Evolutionary conservation across 148 eudicot species (phyloP), one percentile per base, ranked within the genome.

Genomic region (Agrostemma githago): DNA sequence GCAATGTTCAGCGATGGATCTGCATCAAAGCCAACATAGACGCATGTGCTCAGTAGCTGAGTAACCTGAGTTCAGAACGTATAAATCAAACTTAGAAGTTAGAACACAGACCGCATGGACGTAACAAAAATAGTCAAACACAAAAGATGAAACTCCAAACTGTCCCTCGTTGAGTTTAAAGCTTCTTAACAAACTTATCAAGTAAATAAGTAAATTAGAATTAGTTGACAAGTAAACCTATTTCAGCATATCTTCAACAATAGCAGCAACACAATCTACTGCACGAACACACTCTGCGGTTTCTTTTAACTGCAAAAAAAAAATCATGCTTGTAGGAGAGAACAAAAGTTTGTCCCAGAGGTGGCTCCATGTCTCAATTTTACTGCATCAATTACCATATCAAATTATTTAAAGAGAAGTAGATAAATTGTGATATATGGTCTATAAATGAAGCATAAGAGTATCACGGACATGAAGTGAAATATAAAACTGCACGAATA

Each of bases 251-350:
- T 91, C 97, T 74, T 93, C 97, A 78, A 93, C 97, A 88, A 93
- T 89, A 26, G 97, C 88, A 78, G 98, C 98, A 19, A 97, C 98
- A 83, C 63, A 85, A 86, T 93, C 98, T 88, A 93, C 98, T 65
- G 98, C 90, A 78, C 85, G 86, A 63, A 91, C 86, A 75, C 95
- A 84, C 64, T 93, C 97, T 48, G 86, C 87, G 42, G 95, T 93
- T 74, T 92, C 89, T 79, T 89, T 92, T 82, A 93, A 83, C 98
- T 93, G 83, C 79, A 86, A 72, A 15, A 42, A 14, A 14, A 46
- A 68, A 26, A 26, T 39, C 43, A 54, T 34, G 54, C 11, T 48
- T 16, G 26, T 3, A 44, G 40, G 1, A 54, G 56, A 74, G 16
- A 16, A 64, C 17, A 74, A 53, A 44, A 21, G 8, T 46, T 14